Evolutionary conservation across 305 asterid genomes (phyloP).

Genomic region (Fraxinus velutina): DNA sequence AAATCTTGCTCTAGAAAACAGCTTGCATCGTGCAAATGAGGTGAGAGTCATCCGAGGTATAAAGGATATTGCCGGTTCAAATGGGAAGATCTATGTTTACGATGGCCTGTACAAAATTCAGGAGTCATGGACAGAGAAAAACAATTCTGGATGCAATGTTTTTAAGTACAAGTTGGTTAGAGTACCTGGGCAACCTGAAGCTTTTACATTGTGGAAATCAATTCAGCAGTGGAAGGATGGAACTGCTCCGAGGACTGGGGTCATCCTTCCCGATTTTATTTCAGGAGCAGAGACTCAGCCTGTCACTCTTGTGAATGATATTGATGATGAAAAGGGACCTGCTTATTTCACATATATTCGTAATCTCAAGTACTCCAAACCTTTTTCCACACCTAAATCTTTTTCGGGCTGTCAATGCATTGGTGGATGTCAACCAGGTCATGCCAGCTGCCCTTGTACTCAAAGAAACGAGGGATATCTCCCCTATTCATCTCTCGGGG

Average conservation of each 20-base stretch:
- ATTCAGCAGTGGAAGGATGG: slow-evolving; percentile 85
- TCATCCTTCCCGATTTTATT: slow-evolving; percentile 70
- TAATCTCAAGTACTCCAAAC: slow-evolving; percentile 50
- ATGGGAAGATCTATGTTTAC: slow-evolving; percentile 68
- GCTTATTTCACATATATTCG: slow-evolving; percentile 70
- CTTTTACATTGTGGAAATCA: slow-evolving; percentile 73
- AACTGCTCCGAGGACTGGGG: slow-evolving; percentile 44
- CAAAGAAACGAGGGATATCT: slow-evolving; percentile 55
- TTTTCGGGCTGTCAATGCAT: slow-evolving; percentile 57
- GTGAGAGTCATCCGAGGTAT: slow-evolving; percentile 66
- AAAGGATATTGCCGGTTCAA: slow-evolving; percentile 40
- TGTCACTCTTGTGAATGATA: slow-evolving; percentile 74
- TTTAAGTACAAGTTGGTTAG: slow-evolving; percentile 54
- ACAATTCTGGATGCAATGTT: slow-evolving; percentile 45
- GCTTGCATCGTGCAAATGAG: slow-evolving; percentile 51
- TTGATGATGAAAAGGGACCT: slow-evolving; percentile 81
- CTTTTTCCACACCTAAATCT: slow-evolving; percentile 42
- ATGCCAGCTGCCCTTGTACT: slow-evolving; percentile 55
- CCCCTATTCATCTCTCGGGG: slow-evolving; percentile 63
- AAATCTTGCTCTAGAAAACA: slow-evolving; percentile 57
- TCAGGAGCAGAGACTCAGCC: slow-evolving; percentile 73
- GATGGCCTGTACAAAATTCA: slow-evolving; percentile 54
- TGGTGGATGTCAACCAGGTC: slow-evolving; percentile 83
- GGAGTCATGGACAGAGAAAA: slow-evolving; percentile 52
- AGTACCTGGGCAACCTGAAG: slow-evolving; percentile 74